Conservation (phyloP, 768 basidiomycete genomes). For the Pulveroboletus ravenelii region DNA sequence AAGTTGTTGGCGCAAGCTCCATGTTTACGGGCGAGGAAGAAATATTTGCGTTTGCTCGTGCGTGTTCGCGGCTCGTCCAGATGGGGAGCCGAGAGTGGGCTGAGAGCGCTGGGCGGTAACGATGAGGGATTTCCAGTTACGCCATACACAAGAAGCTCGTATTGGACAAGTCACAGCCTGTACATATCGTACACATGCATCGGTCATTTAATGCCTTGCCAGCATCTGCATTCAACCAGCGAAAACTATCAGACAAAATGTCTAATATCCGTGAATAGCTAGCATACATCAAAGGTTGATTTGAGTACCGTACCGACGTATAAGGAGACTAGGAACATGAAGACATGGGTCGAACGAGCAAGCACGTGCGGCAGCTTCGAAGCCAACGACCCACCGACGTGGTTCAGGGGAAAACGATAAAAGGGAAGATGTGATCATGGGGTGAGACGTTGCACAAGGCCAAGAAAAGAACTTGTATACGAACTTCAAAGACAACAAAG, state of each 20-base stretch:
- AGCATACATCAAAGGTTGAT: constrained; percentile 24
- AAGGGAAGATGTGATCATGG: constrained; percentile 3
- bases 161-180: not conserved
- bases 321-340: constrained; percentile 13
- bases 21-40: constrained; percentile 98
- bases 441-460: constrained; percentile 7
- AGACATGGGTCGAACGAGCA: not conserved
- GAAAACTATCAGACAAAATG: not conserved
- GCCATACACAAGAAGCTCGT: too few relatives aligned
- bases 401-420: not conserved
- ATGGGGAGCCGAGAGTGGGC: constrained; percentile 92
- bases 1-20: constrained; percentile 74
- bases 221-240: not conserved
- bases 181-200: not conserved
- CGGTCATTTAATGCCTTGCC: not conserved
- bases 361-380: not conserved
- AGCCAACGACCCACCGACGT: constrained; percentile 3
- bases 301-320: constrained; percentile 19
- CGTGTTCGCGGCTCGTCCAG: constrained; percentile 80
- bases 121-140: not conserved
- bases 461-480: constrained; percentile 14
- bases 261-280: constrained; percentile 9
- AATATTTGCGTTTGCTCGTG: constrained; percentile 93
- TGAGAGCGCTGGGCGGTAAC: constrained; percentile 35
- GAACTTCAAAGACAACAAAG: constrained; percentile 15